A percentile compares a stretch with the other conserved stretches of the same genome.
These are phyloP conservation scores for Aspergillus sp. DNA, from an alignment of 2,329 filamentous ascomycete species.

Conservation along the genomic window DNA sequence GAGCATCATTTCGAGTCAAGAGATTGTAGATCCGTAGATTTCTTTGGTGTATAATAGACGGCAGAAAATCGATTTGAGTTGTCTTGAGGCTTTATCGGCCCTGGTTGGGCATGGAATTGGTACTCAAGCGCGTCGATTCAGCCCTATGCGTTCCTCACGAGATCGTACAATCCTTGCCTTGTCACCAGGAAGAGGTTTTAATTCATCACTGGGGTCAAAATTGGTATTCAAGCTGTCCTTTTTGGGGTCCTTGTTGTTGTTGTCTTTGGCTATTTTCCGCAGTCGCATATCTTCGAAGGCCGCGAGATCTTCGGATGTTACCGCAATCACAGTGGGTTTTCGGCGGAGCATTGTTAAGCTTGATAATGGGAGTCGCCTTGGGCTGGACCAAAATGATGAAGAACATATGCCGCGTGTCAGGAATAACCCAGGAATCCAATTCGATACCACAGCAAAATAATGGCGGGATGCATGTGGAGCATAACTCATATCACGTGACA, in stretches of 20 bases:
- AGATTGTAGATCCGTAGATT: no score
- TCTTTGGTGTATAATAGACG: no score
- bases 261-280: conserved; percentile 29
- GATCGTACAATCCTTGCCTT: conserved; percentile 48
- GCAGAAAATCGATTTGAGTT: no score
- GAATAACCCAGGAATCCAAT: no score
- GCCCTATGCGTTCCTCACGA: conserved; percentile 47
- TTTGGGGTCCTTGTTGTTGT: conserved; percentile 21
- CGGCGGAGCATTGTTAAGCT: conserved; percentile 47
- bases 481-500: no score
- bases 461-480: no score
- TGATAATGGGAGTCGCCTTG: not conserved
- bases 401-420: not conserved
- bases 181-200: conserved; percentile 50
- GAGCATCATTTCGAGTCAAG: no score
- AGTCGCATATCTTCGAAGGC: conserved; percentile 46
- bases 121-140: conserved; percentile 23
- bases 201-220: conserved; percentile 49
- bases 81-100: no score
- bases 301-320: conserved; percentile 49
- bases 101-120: no score
- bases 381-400: not conserved
- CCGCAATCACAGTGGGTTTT: conserved; percentile 51
- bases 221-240: conserved; percentile 24
- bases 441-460: no score